Conservation (phyloP, 2,329 filamentous ascomycete genomes). For the Monosporascus ibericus region DNA sequence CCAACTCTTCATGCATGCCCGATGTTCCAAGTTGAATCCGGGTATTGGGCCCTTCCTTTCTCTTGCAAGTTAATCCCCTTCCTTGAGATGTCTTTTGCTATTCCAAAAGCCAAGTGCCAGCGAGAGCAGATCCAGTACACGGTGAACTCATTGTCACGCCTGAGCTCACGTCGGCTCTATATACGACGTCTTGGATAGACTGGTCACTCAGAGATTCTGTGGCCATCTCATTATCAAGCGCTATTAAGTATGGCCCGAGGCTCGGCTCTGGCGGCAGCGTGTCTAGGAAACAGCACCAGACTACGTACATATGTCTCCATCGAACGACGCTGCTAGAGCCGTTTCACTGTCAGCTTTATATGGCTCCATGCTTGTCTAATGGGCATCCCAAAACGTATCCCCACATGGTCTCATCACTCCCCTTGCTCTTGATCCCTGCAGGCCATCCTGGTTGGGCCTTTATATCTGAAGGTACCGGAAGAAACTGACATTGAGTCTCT, state of each 20-base stretch:
- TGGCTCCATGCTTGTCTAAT: background rate
- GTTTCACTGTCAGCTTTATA: background rate
- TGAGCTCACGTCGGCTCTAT: background rate
- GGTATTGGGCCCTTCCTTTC: too few species aligned
- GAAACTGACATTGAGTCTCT: background rate
- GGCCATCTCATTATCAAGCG: background rate
- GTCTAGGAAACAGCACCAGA: background rate
- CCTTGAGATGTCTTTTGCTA: too few species aligned
- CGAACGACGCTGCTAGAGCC: background rate
- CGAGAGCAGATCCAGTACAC: too few species aligned
- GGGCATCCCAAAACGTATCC: background rate
- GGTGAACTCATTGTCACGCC: background rate
- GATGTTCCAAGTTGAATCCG: too few species aligned
- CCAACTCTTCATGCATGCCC: too few species aligned
- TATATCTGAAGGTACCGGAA: background rate
- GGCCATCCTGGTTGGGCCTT: background rate
- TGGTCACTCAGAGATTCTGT: background rate
- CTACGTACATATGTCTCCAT: background rate
- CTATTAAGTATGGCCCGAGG: background rate
- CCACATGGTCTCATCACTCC: background rate
- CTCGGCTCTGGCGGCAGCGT: background rate
- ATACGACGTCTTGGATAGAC: background rate
- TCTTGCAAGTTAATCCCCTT: too few species aligned
- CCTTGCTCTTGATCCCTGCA: background rate
- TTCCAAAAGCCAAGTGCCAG: too few species aligned